Evolutionary conservation across 2,329 filamentous ascomycete species (phyloP).

Genomic region (Botrytis medusae): DNA sequence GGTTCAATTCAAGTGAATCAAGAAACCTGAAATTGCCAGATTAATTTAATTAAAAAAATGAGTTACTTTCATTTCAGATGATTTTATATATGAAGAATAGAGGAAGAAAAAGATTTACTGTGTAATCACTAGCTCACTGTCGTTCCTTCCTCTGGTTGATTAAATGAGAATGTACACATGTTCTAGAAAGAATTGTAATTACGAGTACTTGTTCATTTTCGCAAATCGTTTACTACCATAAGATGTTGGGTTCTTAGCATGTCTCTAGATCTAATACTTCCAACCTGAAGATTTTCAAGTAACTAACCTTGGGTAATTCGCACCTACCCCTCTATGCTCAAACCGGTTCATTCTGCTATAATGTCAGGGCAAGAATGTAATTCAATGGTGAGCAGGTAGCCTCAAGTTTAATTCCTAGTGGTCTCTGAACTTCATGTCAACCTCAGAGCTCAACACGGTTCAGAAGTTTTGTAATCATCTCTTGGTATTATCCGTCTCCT

Average conservation of each 20-base stretch:
- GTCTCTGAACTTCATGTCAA: not conserved
- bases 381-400: not conserved
- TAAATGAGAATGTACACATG: not conserved
- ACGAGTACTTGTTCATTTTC: not conserved
- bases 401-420: not conserved
- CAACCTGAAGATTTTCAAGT: not conserved
- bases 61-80: not conserved
- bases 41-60: not conserved
- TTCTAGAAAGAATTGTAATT: not conserved
- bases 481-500: not conserved
- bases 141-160: not conserved
- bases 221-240: not conserved
- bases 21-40: not conserved
- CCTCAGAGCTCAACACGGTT: not conserved
- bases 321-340: not conserved
- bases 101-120: not conserved
- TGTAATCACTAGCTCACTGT: not conserved
- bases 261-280: not conserved
- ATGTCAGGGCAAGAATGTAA: not conserved
- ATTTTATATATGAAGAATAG: not conserved
- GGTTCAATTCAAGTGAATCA: not conserved
- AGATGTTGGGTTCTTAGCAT: not conserved
- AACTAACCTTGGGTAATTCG: not conserved
- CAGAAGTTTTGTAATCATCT: not conserved
- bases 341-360: not conserved